Base-by-base conservation (phyloP, 345 rosid genomes). In the Murraya paniculata region DNA sequence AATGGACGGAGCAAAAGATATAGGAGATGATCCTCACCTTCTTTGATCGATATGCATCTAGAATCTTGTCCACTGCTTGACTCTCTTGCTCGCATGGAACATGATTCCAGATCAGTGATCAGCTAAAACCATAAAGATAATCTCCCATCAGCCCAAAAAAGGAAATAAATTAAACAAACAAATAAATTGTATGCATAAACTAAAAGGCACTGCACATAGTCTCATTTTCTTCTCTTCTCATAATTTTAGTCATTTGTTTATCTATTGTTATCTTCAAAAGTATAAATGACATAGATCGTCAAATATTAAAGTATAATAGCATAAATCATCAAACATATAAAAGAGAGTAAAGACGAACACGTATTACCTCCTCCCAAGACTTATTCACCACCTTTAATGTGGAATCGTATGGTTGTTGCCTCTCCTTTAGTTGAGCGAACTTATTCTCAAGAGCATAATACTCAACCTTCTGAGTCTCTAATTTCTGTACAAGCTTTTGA, bases 381-480 rank as follows among this genome's bases (percentile, higher is more conserved):
- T 78, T 89, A 10, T 84, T 85, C 66, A 93, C 93, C 76, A 81
- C 81, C 77, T 88, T 86, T 80, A 94, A 82, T 78, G 85, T 86
- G 66, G 94, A 78, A 82, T 79, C 80, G 81, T 88, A 85, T 4
- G 90, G 88, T 84, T 82, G 69, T 57, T 90, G 97, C 81, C 87
- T 89, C 80, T 85, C 93, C 82, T 79, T 87, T 79, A 90, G 82
- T 75, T 72, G 86, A 68, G 87, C 77, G 73, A 89, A 85, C 79
- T 82, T 89, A 74, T 84, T 91, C 85, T 90, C 94, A 72, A 93
- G 88, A 41, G 87, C 87, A 74, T 83, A 84, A 79, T 82, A 85
- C 81, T 94, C 99, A 33, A 90, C 82, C 84, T 92, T 95, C 82
- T 92, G 97, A 64, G 88, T 87, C 83, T 94, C 99, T 82, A 94